Conservation (phyloP, 306 rosid genomes). For the Gastrolobium villosum region DNA sequence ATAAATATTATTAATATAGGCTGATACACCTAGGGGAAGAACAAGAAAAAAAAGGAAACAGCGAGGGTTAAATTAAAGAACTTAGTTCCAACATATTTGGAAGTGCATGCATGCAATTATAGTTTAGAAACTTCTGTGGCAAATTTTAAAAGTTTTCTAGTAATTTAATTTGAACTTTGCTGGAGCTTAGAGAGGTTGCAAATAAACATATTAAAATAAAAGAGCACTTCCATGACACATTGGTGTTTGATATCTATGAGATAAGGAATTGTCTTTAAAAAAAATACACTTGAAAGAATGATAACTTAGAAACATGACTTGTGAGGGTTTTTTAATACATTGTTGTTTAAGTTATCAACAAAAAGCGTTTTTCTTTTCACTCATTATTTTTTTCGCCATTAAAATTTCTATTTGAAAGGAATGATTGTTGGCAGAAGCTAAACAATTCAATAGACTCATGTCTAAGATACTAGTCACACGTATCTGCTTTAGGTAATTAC, state of each 20-base stretch:
- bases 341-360: slow-evolving; percentile 59
- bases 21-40: slow-evolving; percentile 36
- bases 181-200: slow-evolving; percentile 53
- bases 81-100: slow-evolving; percentile 79
- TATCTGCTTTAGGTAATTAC: slow-evolving; percentile 50
- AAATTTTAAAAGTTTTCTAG: slow-evolving; percentile 53
- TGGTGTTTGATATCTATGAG: slow-evolving; percentile 55
- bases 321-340: slow-evolving; percentile 39
- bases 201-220: slow-evolving; percentile 46
- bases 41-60: slow-evolving; percentile 7
- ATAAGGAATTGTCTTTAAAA: slow-evolving; percentile 49
- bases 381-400: slow-evolving; percentile 45
- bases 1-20: slow-evolving; percentile 30
- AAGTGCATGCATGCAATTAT: slow-evolving; percentile 69
- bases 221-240: slow-evolving; percentile 48
- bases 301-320: slow-evolving; percentile 55
- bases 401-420: slow-evolving; percentile 50
- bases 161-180: slow-evolving; percentile 58
- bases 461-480: slow-evolving; percentile 48
- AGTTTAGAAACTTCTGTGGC: slow-evolving; percentile 58
- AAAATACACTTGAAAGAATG: slow-evolving; percentile 52
- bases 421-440: slow-evolving; percentile 57
- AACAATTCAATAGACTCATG: slow-evolving; percentile 56
- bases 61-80: slow-evolving; percentile 48
- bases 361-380: slow-evolving; percentile 51